Evolutionary conservation across 768 basidiomycete genomes (phyloP), one percentile per base, ranked within the genome.

Genomic region (button mushroom (Agaricus bisporus)): DNA sequence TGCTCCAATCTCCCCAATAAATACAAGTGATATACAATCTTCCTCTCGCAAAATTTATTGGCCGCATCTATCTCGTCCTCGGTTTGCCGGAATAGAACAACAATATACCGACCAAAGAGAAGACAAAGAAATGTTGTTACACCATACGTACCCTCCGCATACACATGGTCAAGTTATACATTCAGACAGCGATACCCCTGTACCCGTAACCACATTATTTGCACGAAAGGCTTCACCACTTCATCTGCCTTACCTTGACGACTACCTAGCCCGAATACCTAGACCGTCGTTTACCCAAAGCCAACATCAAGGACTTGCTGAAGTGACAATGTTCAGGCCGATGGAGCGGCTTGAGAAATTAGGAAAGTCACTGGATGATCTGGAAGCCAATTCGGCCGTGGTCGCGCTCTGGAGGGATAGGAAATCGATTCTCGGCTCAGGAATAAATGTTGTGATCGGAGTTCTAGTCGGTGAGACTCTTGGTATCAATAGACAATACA

Each of bases 191-290:
- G 79, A 80, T 59, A 68, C 55, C 9, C 79, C 84, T 38, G 61
- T 86, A 7, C 74, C 85, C 15, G 81, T 81, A 0, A 75, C 76
- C 8, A 66, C 69, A 6, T 68, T 88, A 2, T 86, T 90, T 61
- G 67, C 79, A 35, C 73, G 81, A n/a, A 65, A 73, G 57, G 81
- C 85, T 2, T 71, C 75, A 5, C 79, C 83, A 0, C 66, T 89
- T 18, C 73, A 74, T 52, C 73, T 90, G 11, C 85, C 86, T 1
- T 70, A 77, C 41, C 74, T 89, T 46, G 85, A 89, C 63, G 60
- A 69, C 4, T 73, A 81, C 59, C 67, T 88, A n/a, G 70, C 80
- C 1, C 65, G 68, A 8, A 56, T 86, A 5, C 69, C 73, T 1
- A 61, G 69, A 12, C 77, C 82, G 0, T 49, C 63, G 5, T 81